Percentiles rank a stretch among this genome's conserved stretches.
Conservation (phyloP, 805 yeast species). For the Starmerella geochares region DNA sequence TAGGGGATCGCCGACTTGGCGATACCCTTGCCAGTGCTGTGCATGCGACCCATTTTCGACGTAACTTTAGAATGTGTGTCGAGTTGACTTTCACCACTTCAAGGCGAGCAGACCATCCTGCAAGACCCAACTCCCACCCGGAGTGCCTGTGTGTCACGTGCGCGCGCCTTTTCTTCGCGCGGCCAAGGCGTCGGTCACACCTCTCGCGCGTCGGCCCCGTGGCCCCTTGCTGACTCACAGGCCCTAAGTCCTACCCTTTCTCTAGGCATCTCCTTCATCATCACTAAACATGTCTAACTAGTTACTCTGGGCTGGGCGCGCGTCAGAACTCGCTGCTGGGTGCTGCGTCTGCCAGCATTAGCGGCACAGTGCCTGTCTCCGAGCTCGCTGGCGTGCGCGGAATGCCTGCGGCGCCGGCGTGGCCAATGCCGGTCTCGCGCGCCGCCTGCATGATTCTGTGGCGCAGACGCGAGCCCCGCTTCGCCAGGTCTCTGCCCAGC, state of each 20-base stretch:
- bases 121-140: constrained; percentile 9
- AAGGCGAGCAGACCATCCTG: neutral
- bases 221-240: neutral
- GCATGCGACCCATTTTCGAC: constrained; percentile 98
- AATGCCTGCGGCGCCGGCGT: neutral
- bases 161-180: neutral
- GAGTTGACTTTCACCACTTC: constrained; percentile 14
- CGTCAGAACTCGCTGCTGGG: neutral
- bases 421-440: neutral
- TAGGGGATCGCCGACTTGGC: constrained; percentile 98
- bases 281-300: neutral
- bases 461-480: neutral
- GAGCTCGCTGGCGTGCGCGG: neutral
- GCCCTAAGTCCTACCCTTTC: neutral
- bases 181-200: neutral
- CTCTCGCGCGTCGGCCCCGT: neutral
- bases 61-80: constrained; percentile 21
- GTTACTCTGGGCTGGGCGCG: neutral
- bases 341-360: too few species aligned
- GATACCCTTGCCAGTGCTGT: constrained; percentile 99
- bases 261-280: neutral
- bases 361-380: neutral
- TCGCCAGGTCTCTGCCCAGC: neutral
- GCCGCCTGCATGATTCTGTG: neutral
- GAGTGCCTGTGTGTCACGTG: constrained; percentile 3